Base-by-base conservation (phyloP, 208 protist species). In the Naegleria fowleri region DNA sequence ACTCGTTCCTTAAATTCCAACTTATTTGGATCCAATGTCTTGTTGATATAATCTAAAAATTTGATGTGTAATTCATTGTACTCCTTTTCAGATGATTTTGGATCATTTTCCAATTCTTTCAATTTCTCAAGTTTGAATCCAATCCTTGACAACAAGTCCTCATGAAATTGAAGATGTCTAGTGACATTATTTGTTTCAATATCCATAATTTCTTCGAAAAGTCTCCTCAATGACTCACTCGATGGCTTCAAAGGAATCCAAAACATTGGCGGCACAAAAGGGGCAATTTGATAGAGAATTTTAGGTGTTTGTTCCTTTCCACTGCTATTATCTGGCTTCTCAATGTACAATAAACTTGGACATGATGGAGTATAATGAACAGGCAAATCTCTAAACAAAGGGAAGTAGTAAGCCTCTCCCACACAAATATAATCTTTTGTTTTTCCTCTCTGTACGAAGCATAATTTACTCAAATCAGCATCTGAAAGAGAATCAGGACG, bases 381-480 rank as follows among this genome's bases (percentile, higher is more conserved):
- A 25, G 97, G 97, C 0, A 95, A 95, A 92, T 98, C 97, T 92
- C 96, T 95, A 40, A 94, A 93, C 83, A 97, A 96, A 29, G 96
- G 94, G 92, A 98, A 98, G 25, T 95, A 92, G 88, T 97, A 97
- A 25, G 95, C 96, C 92, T 98, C 97, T 79, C 96, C 97, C 91
- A 98, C 97, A 79, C 97, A 93, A 15, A 96, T 96, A 95, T 98
- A 98, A 92, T 97, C 95, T 16, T 94, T 93, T 76, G 95, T 75
- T 36, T 58, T 51, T 39, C 85, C 85, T 79, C 29, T 79, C n/a
- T 19, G 67, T 5, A 79, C 16, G 36, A 36, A 79, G 29, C 67
- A 79, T 36, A 79, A 33, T 79, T 79, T 79, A 79, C 29, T 36
- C 29, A 79, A 79, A 79, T 79, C 67, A 79, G 29, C 29, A 36